Percentiles rank a stretch among this genome's conserved stretches.
phyloP scores from a whole-genome alignment of 805 yeast genomes.

The Candida vaughaniae region DNA sequence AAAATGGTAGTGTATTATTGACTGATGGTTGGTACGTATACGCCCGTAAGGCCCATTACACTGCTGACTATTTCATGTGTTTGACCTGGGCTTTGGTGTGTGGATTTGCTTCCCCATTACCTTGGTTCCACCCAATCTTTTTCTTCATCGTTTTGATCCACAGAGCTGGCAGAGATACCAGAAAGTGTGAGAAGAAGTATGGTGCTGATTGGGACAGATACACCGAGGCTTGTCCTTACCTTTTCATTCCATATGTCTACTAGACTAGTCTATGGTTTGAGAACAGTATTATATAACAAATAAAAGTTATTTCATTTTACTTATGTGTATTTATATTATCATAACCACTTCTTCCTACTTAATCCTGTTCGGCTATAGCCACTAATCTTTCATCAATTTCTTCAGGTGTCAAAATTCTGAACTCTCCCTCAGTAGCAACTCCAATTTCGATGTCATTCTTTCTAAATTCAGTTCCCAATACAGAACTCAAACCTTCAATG shows the following conservation, averaged over 20 bases:
- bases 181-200: constrained; percentile 81
- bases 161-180: constrained; percentile 84
- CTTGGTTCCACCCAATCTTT: constrained; percentile 94
- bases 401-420: constrained; percentile 71
- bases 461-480: constrained; percentile 89
- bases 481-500: constrained; percentile 79
- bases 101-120: constrained; percentile 84
- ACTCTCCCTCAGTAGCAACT: constrained; percentile 72
- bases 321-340: background rate
- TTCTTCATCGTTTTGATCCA: constrained; percentile 85
- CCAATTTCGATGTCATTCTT: constrained; percentile 94
- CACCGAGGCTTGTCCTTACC: constrained; percentile 82
- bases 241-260: constrained; percentile 85
- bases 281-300: no score
- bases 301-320: no score
- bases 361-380: constrained; percentile 95
- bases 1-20: constrained; percentile 78
- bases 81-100: constrained; percentile 90
- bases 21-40: constrained; percentile 94
- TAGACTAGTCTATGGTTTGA: constrained; percentile 1
- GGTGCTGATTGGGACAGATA: constrained; percentile 94
- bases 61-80: constrained; percentile 89
- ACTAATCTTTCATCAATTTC: constrained; percentile 94
- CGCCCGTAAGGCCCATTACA: constrained; percentile 93
- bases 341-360: constrained; percentile 10